Evolutionary conservation across 2,329 filamentous ascomycete genomes (phyloP), one percentile per base, ranked within the genome.

Genomic region (Calonectria ilicicola): DNA sequence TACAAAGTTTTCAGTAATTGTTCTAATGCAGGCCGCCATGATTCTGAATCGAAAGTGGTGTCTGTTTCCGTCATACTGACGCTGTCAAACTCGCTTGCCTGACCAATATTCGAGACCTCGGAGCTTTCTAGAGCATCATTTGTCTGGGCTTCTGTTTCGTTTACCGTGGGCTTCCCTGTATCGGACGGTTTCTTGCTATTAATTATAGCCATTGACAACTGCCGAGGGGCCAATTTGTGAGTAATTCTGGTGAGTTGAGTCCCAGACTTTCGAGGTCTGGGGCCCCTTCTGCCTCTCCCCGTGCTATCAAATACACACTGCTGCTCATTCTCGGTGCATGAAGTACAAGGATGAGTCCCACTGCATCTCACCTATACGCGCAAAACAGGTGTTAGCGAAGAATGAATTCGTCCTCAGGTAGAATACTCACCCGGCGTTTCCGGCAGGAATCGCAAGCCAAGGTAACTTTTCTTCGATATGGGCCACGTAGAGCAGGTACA

Each of bases 401-500:
- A 15, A 35, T 23, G 12, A 19, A 14, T 17, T 26, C 8, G 14
- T 27, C 56, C 7, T 21, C 64, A 27, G 51, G 51, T 32, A 19
- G 70, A 58, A 17, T 58, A 60, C 71, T 49, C 47, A 73, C 71
- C 44, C 71, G 38, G 35, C 67, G 71, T 35, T 70, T 73, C 19
- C 71, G 71, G 38, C 71, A 73, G 9, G 46, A 44, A 15, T 73
- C 63, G 46, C 71, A 73, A 23, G 71, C 71, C 56, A 73, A 46
- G 5, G 71, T 73, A 42, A 73, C 71, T 40, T 73, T 73, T 49
- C 67, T 65, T 47, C 70, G 53, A 26, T 49, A 68, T 17, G 47
- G 56, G n/a, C 69, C 64, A 53, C 64, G 58, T 19, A 67, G 42
- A 23, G 68, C 65, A 12, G 65, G 62, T 47, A 53, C 65, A 23